These are phyloP conservation scores for Fusarium sp. DNA, from an alignment of 2,329 filamentous ascomycete genomes.

Conservation along the genomic window DNA sequence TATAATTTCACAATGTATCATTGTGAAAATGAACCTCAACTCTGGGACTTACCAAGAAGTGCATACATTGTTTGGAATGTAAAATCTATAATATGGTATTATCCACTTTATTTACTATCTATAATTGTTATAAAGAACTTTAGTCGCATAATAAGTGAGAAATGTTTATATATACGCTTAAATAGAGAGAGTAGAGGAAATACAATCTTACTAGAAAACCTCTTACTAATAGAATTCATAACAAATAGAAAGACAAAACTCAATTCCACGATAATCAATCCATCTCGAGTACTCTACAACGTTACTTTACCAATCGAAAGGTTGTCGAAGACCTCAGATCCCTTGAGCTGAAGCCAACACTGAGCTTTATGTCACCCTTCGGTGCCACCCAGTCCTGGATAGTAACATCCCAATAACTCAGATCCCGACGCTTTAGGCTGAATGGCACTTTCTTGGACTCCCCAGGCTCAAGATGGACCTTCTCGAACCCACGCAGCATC, in stretches of 20 bases:
- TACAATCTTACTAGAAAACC: neutral
- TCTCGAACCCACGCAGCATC: constrained; percentile 63
- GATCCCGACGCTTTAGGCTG: constrained; percentile 56
- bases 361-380: constrained; percentile 37
- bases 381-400: constrained; percentile 53
- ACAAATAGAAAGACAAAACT: neutral
- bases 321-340: constrained; percentile 17
- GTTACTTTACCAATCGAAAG: neutral
- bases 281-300: fast-evolving
- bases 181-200: neutral
- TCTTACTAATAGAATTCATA: neutral
- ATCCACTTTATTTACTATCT: too few relatives aligned
- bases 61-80: too few relatives aligned
- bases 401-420: constrained; percentile 59
- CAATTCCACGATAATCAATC: neutral
- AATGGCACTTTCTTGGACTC: constrained; percentile 55
- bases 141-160: too few relatives aligned
- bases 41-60: too few relatives aligned
- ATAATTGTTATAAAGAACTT: too few relatives aligned
- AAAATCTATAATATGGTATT: too few relatives aligned
- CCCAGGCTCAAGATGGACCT: constrained; percentile 54
- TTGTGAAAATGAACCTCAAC: too few relatives aligned
- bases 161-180: neutral
- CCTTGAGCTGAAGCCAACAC: constrained; percentile 42
- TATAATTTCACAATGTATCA: too few relatives aligned